phyloP scores from a whole-genome alignment of 2,329 filamentous ascomycete species.

The Torrubiellomyces zombiae region DNA sequence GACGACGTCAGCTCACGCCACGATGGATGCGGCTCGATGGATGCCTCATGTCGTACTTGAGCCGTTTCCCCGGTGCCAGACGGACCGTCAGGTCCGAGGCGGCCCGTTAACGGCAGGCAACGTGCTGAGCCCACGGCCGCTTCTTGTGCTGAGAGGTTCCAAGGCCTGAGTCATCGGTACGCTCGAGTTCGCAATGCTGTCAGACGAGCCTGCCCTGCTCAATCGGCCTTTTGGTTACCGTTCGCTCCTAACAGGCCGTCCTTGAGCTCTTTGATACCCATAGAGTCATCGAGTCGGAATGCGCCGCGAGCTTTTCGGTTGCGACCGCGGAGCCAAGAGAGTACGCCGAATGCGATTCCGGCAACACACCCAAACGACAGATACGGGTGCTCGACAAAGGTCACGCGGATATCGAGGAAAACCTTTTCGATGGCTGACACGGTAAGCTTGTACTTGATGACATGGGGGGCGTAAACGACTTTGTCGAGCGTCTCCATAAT shows the following conservation, averaged over 20 bases:
- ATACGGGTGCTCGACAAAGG: constrained; percentile 42
- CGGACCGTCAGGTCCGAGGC: too few species aligned
- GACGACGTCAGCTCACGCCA: too few species aligned
- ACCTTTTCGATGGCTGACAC: constrained; percentile 54
- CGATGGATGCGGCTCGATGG: too few species aligned
- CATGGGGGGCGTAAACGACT: constrained; percentile 49
- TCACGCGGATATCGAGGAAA: constrained; percentile 47
- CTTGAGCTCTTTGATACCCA: constrained; percentile 36
- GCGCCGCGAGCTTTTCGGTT: constrained; percentile 35
- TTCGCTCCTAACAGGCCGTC: constrained; percentile 43
- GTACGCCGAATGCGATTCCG: constrained; percentile 34
- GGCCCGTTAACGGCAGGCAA: too few species aligned
- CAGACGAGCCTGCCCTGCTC: too few species aligned
- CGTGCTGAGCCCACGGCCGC: too few species aligned
- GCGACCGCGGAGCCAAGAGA: constrained; percentile 37
- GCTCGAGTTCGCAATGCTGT: too few species aligned
- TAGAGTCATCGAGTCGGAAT: constrained; percentile 44
- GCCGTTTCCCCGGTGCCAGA: too few species aligned
- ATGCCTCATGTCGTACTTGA: too few species aligned
- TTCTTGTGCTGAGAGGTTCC: too few species aligned
- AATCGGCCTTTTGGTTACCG: constrained; percentile 19
- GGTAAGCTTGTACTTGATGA: constrained; percentile 64
- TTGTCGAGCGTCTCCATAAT: constrained; percentile 76
- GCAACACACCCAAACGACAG: constrained; percentile 40
- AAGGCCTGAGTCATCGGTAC: too few species aligned